Evolutionary conservation across 768 basidiomycete species (phyloP), one percentile per base, ranked within the genome.

Genomic region (Multifurca ochricompacta): DNA sequence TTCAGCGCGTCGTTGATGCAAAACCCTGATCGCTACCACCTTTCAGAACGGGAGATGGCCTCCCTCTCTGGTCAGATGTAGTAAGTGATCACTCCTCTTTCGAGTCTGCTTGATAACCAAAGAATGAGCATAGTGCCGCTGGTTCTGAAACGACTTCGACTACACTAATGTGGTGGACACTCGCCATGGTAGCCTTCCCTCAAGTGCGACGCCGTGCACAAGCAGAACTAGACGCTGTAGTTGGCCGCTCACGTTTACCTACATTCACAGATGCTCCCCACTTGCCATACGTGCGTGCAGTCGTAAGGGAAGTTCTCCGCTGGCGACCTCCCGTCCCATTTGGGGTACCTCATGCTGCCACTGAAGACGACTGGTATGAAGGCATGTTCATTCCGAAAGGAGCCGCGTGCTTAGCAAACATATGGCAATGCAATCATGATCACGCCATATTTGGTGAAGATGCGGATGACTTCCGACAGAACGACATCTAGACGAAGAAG

Each of bases 371-470:
- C n/a, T n/a, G n/a, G n/a, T n/a, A n/a, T n/a, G n/a, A n/a, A n/a
- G n/a, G n/a, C n/a, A 56, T 55, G 43, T 56, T 64, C 48, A 70
- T 74, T 18, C 71, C 72, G 0, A 67, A 63, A 30, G 71, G 69
- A 8, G 67, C 70, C 1, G 63, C 68, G 1, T 59, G 70, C 18
- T 52, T 70, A 19, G 63, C 59, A 11, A 70, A 70, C 45, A 53
- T 63, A 46, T 70, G 43, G 48, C 51, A 53, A 23, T 56, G 64
- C 34, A 64, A 66, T 47, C 57, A 53, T 28, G 62, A 66, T 32
- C 56, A 53, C 14, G 54, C 59, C 2, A 47, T 67, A 16, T 68
- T 64, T 39, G 65, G 64, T 7, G 45, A 49, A 2, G 63, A 68
- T 27, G 61, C 45, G 1, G 59, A 55, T 10, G 23, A 48, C n/a